These are phyloP conservation scores for Reticulascus tulasneorum DNA, from an alignment of 2,329 filamentous ascomycete species.

Conservation along the genomic window DNA sequence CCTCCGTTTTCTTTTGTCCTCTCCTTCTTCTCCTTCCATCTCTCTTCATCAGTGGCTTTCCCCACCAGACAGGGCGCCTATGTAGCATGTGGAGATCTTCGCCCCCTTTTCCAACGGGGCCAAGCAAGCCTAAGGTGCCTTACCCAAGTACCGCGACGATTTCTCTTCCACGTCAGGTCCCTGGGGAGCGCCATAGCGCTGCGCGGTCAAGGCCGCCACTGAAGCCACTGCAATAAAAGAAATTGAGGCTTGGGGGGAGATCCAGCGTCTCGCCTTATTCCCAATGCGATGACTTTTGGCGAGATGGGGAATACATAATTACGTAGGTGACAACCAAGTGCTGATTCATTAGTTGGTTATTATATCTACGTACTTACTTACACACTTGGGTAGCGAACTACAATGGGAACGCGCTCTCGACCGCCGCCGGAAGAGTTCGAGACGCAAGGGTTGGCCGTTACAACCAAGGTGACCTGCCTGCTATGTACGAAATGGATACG, in stretches of 20 bases:
- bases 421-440: neutral
- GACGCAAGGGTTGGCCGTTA: too few relatives aligned
- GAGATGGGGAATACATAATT: neutral
- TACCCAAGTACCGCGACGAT: neutral
- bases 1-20: too few relatives aligned
- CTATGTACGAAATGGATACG: constrained; percentile 2
- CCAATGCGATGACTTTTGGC: neutral
- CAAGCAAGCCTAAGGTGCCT: neutral
- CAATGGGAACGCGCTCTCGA: neutral
- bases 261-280: neutral
- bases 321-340: neutral
- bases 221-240: neutral
- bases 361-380: too few relatives aligned
- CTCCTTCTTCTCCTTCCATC: too few relatives aligned
- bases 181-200: too few relatives aligned
- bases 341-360: too few relatives aligned
- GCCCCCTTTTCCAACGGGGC: too few relatives aligned
- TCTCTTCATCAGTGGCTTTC: constrained; percentile 1
- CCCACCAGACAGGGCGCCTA: neutral
- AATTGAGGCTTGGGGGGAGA: neutral
- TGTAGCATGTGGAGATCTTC: neutral
- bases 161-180: neutral
- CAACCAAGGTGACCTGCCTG: too few relatives aligned
- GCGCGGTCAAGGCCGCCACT: neutral
- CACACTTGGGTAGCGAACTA: neutral